These are phyloP conservation scores for Dictyostelium firmibasis DNA, from an alignment of 78 protist species.

Conservation along the genomic window DNA sequence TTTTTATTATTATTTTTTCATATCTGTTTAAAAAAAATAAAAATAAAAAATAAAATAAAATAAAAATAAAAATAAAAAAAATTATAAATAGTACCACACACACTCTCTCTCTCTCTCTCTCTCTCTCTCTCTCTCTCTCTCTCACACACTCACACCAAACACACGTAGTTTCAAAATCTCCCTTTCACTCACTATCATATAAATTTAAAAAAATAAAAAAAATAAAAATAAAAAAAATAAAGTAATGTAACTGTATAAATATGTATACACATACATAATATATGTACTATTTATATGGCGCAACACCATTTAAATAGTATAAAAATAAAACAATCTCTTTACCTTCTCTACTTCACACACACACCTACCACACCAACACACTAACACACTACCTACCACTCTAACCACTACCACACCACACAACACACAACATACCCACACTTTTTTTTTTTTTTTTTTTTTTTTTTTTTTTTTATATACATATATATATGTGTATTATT, in stretches of 20 bases:
- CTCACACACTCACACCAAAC: background rate
- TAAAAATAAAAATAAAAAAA: too few species aligned
- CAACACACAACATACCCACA: background rate
- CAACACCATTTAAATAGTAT: background rate
- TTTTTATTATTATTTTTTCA: background rate
- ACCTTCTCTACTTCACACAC: constrained; percentile 4
- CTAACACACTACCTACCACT: background rate
- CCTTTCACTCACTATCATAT: background rate
- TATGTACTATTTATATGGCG: background rate
- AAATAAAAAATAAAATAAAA: too few species aligned
- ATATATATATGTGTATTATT: too few species aligned
- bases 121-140: background rate
- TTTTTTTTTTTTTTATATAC: background rate
- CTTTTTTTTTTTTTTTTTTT: background rate
- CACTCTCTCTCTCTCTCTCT: background rate
- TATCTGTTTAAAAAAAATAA: background rate
- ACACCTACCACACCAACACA: background rate
- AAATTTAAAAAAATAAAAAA: too few species aligned
- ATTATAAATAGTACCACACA: background rate
- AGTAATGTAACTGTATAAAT: background rate
- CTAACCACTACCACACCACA: background rate
- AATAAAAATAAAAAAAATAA: too few species aligned
- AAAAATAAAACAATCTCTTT: background rate
- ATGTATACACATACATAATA: background rate
- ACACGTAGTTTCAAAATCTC: background rate